phyloP scores from a whole-genome alignment of 345 rosid genomes.

The Syzygium grande region DNA sequence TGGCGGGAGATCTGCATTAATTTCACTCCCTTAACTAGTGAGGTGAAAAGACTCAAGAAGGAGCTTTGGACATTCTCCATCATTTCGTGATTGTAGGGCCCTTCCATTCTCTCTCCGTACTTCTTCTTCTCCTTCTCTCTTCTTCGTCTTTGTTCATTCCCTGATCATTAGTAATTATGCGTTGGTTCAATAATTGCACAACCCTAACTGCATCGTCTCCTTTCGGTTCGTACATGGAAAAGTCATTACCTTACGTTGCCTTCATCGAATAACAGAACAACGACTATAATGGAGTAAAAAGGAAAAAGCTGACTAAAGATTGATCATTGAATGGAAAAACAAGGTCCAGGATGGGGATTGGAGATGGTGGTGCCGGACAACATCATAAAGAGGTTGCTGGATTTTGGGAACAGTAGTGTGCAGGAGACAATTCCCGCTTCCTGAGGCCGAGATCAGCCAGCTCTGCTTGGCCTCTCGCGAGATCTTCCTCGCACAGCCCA shows the following conservation, averaged over 20 bases:
- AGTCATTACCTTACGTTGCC: background rate
- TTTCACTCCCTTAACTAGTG: background rate
- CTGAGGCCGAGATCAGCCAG: slow-evolving; percentile 78
- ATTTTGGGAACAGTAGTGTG: slow-evolving; percentile 40
- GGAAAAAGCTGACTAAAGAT: background rate
- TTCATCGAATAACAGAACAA: background rate
- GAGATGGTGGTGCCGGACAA: slow-evolving; percentile 53
- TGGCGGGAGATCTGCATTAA: background rate
- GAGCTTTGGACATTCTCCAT: background rate
- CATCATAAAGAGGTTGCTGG: slow-evolving; percentile 58
- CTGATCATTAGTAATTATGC: background rate
- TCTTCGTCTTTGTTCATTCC: background rate
- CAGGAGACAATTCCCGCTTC: slow-evolving; percentile 75
- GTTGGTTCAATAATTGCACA: background rate
- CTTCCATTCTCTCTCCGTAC: background rate
- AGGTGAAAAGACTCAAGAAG: background rate
- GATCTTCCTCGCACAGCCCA: slow-evolving; percentile 79
- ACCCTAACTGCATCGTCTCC: background rate
- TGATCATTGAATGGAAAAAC: background rate
- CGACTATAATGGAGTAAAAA: background rate
- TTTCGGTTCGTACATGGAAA: background rate
- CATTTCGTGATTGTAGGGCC: background rate
- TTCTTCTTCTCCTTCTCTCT: background rate
- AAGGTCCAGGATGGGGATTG: slow-evolving; percentile 26
- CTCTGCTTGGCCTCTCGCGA: slow-evolving; percentile 53